Evolutionary conservation across 2,329 filamentous ascomycete species (phyloP).

Genomic region (Aurifilum marmelostoma): DNA sequence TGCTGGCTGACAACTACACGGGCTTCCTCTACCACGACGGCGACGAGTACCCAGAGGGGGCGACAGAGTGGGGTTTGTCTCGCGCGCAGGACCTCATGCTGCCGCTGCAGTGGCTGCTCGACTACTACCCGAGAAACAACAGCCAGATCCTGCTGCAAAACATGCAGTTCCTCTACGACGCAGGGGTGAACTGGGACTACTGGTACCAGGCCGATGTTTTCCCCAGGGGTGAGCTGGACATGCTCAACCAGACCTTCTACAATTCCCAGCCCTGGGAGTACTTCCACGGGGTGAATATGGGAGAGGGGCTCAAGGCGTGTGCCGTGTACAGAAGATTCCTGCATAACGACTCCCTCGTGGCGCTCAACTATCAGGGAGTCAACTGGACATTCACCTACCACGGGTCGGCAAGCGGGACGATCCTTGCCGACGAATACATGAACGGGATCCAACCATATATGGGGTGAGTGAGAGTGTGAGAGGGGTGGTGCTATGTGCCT

Average conservation of each 20-base stretch:
- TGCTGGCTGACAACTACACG: conserved; percentile 54
- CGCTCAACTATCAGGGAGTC: conserved; percentile 15
- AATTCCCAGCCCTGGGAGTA: conserved; percentile 18
- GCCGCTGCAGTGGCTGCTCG: conserved; percentile 40
- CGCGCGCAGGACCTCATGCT: conserved; percentile 41
- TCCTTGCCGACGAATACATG: conserved; percentile 25
- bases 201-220: conserved; percentile 20
- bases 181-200: conserved; percentile 25
- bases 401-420: conserved; percentile 21
- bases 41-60: conserved; percentile 43
- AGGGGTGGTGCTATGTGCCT: not conserved
- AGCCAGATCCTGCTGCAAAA: conserved; percentile 28
- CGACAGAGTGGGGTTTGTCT: conserved; percentile 37
- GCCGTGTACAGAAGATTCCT: conserved; percentile 22
- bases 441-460: conserved; percentile 18
- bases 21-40: conserved; percentile 50
- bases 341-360: conserved; percentile 19
- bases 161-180: conserved; percentile 19
- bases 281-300: conserved; percentile 19
- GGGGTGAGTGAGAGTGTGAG: conserved; percentile 16
- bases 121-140: conserved; percentile 38
- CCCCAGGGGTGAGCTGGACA: conserved; percentile 18
- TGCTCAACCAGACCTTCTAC: conserved; percentile 22
- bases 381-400: conserved; percentile 24
- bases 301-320: conserved; percentile 20